phyloP scores from a whole-genome alignment of 2,329 filamentous ascomycete species.

The Colletotrichum cereale region DNA sequence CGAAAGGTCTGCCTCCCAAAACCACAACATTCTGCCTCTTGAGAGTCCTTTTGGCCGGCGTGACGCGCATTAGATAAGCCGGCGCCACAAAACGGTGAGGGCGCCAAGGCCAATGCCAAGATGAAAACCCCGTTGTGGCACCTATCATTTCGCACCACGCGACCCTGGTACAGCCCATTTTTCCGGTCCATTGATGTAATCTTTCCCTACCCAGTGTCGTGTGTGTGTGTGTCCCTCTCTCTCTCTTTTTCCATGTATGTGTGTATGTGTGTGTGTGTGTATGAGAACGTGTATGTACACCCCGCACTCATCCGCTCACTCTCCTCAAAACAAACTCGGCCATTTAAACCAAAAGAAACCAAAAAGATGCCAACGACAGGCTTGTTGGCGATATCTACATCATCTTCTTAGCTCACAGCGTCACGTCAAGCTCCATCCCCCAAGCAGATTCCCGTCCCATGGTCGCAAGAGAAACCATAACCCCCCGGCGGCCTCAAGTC shows the following conservation, averaged over 20 bases:
- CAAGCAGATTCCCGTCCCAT: not conserved
- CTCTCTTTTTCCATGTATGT: not conserved
- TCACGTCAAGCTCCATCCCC: not conserved
- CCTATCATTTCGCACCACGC: constrained; percentile 40
- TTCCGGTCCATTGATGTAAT: constrained; percentile 38
- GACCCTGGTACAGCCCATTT: constrained; percentile 23
- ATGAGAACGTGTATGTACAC: not conserved
- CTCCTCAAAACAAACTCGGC: not conserved
- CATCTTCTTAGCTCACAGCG: not conserved
- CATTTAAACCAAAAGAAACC: not conserved
- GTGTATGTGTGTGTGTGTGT: not conserved
- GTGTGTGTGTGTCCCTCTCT: not conserved
- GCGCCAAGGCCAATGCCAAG: constrained; percentile 34
- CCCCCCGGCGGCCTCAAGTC: not conserved
- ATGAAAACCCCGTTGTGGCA: constrained; percentile 9
- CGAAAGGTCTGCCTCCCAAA: too few relatives aligned
- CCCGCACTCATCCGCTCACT: not conserved
- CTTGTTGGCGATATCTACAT: not conserved
- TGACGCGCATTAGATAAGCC: not conserved
- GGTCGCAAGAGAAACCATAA: not conserved
- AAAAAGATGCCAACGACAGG: constrained; percentile 3
- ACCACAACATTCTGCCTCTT: not conserved
- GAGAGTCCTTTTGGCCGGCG: too few relatives aligned
- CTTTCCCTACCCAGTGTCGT: not conserved
- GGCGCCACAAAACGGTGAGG: constrained; percentile 17